Conservation (phyloP, 1,284 basidiomycete genomes). For the Tremellales sp. region DNA sequence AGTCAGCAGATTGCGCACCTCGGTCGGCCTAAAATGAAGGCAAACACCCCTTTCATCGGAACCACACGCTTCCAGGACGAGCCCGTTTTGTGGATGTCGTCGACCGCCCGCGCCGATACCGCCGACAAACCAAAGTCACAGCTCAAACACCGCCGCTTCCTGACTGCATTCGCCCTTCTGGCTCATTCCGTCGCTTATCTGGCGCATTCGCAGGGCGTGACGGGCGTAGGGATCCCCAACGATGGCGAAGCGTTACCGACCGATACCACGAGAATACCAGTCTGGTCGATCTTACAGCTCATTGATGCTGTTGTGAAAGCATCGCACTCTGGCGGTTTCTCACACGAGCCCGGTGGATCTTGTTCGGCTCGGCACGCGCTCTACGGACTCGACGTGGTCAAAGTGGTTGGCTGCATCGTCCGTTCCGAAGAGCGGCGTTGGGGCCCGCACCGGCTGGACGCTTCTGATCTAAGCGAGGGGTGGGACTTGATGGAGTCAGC, state of each 20-base stretch:
- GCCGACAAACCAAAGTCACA: conserved; percentile 8
- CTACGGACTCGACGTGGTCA: conserved; percentile 38
- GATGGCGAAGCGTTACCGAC: neutral
- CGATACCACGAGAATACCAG: conserved; percentile 14
- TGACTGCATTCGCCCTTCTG: conserved; percentile 36
- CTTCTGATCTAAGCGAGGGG: conserved; percentile 29
- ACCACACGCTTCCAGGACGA: conserved; percentile 37
- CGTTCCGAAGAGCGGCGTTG: conserved; percentile 22
- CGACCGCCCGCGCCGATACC: conserved; percentile 6
- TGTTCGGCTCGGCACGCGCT: conserved; percentile 25
- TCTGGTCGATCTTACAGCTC: conserved; percentile 30
- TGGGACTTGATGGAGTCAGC: conserved; percentile 30
- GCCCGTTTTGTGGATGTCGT: conserved; percentile 40
- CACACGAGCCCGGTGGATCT: conserved; percentile 34
- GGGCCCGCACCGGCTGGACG: conserved; percentile 9
- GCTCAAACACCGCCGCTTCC: conserved; percentile 31
- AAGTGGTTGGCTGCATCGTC: conserved; percentile 32
- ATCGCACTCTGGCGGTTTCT: conserved; percentile 23
- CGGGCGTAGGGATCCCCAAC: conserved; percentile 27
- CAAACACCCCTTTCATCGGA: conserved; percentile 32
- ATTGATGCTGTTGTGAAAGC: conserved; percentile 23
- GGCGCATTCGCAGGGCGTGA: conserved; percentile 41
- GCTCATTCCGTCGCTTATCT: conserved; percentile 41
- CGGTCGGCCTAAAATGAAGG: conserved; percentile 29
- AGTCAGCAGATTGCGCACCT: conserved; percentile 21